phyloP scores from a whole-genome alignment of 2,329 filamentous ascomycete species.

The Balansia obtecta region DNA sequence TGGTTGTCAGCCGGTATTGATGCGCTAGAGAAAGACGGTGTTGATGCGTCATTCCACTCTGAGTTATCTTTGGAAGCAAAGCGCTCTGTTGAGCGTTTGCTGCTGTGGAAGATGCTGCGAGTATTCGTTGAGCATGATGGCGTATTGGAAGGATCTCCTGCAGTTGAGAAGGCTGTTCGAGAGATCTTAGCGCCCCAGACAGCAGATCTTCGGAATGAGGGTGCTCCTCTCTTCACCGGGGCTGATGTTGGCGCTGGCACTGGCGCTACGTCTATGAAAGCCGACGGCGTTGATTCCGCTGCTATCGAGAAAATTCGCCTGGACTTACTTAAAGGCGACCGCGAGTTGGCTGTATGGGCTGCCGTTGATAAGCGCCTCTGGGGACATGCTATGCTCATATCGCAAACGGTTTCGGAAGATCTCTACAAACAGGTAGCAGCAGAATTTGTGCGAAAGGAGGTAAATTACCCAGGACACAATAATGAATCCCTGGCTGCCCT shows the following conservation, averaged over 20 bases:
- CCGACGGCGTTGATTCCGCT: constrained; percentile 58
- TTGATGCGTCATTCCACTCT: constrained; percentile 34
- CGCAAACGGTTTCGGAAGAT: constrained; percentile 63
- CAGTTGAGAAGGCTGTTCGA: constrained; percentile 63
- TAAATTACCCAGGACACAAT: constrained; percentile 67
- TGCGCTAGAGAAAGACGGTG: constrained; percentile 49
- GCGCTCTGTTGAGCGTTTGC: constrained; percentile 62
- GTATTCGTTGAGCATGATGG: constrained; percentile 83
- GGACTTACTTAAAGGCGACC: constrained; percentile 64
- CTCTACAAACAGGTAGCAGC: constrained; percentile 89
- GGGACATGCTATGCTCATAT: constrained; percentile 91
- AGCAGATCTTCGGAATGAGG: not conserved
- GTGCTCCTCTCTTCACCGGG: constrained; percentile 13
- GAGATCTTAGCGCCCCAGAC: constrained; percentile 55
- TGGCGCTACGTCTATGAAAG: constrained; percentile 26
- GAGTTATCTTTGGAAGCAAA: constrained; percentile 50
- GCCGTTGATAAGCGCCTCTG: constrained; percentile 88
- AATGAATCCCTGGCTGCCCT: constrained; percentile 82
- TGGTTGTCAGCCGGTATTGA: constrained; percentile 76
- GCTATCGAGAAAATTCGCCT: constrained; percentile 61
- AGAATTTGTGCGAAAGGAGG: constrained; percentile 91
- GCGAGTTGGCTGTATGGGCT: constrained; percentile 85
- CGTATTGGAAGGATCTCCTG: constrained; percentile 56
- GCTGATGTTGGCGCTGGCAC: constrained; percentile 14
- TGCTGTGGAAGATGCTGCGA: constrained; percentile 79